A percentile compares a stretch with the other conserved stretches of the same genome.
phyloP scores from a whole-genome alignment of 208 protist species.

The Crithidia sp. region DNA sequence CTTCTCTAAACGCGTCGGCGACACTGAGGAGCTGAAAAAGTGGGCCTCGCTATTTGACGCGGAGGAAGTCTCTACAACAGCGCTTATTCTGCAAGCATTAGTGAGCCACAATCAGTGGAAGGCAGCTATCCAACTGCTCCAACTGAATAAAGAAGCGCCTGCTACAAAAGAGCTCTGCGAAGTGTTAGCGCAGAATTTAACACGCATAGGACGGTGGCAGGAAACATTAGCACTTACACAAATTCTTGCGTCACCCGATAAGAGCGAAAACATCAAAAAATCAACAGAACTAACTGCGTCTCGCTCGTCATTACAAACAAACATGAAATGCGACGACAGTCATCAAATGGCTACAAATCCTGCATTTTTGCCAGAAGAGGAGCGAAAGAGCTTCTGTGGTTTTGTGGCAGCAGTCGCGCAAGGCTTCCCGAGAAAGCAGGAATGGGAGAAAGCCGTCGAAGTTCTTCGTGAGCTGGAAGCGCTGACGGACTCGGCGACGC shows the following conservation, averaged over 20 bases:
- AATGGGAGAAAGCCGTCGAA: slow-evolving; percentile 24
- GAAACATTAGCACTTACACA: slow-evolving; percentile 18
- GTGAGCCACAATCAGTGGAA: slow-evolving; percentile 64
- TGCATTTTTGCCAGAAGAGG: slow-evolving; percentile 32
- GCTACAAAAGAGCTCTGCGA: slow-evolving; percentile 30
- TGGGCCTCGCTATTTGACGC: slow-evolving; percentile 68
- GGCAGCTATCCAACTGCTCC: slow-evolving; percentile 51
- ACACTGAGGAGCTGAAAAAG: slow-evolving; percentile 39
- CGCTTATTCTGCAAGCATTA: slow-evolving; percentile 70
- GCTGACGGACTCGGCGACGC: slow-evolving; percentile 13
- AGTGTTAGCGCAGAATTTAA: slow-evolving; percentile 44
- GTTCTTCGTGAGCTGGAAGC: slow-evolving; percentile 11
- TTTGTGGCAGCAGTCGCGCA: slow-evolving; percentile 33
- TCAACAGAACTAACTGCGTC: background rate
- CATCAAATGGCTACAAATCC: slow-evolving; percentile 33
- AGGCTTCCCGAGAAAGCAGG: slow-evolving; percentile 13
- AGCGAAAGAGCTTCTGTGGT: slow-evolving; percentile 24
- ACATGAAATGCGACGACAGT: slow-evolving; percentile 4
- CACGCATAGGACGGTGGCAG: slow-evolving; percentile 38
- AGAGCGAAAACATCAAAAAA: background rate
- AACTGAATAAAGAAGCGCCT: slow-evolving; percentile 40
- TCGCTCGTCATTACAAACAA: background rate
- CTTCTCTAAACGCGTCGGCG: slow-evolving; percentile 49
- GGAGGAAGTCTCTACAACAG: slow-evolving; percentile 55
- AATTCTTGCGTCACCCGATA: background rate